Evolutionary conservation across 2,329 filamentous ascomycete genomes (phyloP).

Genomic region (Sclerotinia sclerotiorum): DNA sequence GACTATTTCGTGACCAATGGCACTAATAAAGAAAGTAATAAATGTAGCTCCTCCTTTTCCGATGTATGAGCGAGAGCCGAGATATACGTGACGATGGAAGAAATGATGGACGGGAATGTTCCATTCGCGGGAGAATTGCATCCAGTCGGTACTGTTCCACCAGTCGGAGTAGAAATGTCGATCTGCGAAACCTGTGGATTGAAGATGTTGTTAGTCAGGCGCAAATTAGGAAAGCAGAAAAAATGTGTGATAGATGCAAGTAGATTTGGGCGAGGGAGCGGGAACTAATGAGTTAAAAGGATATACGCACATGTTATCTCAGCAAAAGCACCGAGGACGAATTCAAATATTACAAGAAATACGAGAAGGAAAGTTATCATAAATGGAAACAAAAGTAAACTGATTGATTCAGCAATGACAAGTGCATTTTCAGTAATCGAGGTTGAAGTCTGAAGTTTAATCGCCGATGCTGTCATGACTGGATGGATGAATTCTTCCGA

Average conservation of each 20-base stretch:
- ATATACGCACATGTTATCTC: slow-evolving; percentile 69
- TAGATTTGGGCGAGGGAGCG: too few species aligned
- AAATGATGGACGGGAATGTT: slow-evolving; percentile 98
- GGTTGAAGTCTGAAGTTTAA: slow-evolving; percentile 49
- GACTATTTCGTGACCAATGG: slow-evolving; percentile 88
- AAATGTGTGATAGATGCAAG: neutral
- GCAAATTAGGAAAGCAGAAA: neutral
- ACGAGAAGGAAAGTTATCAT: slow-evolving; percentile 95
- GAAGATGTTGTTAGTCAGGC: slow-evolving; percentile 7
- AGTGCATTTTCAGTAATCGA: slow-evolving; percentile 65
- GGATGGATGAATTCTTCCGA: slow-evolving; percentile 96
- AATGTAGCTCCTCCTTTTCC: slow-evolving; percentile 76
- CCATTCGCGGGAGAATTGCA: slow-evolving; percentile 96
- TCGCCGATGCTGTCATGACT: slow-evolving; percentile 71
- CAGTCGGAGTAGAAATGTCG: slow-evolving; percentile 85
- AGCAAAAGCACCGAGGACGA: slow-evolving; percentile 88
- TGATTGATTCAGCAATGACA: slow-evolving; percentile 85
- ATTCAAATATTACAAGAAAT: slow-evolving; percentile 98
- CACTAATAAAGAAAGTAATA: slow-evolving; percentile 88
- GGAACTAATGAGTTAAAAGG: neutral
- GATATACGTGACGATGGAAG: slow-evolving; percentile 91
- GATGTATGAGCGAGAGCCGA: slow-evolving; percentile 72
- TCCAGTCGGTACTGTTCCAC: slow-evolving; percentile 83
- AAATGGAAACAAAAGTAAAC: slow-evolving; percentile 90
- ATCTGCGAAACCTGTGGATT: slow-evolving; percentile 66